A percentile compares a stretch with the other conserved stretches of the same genome.
Evolutionary conservation across 352 stramenopile genomes (phyloP).

Genomic region (Globisporangium sylvaticum): DNA sequence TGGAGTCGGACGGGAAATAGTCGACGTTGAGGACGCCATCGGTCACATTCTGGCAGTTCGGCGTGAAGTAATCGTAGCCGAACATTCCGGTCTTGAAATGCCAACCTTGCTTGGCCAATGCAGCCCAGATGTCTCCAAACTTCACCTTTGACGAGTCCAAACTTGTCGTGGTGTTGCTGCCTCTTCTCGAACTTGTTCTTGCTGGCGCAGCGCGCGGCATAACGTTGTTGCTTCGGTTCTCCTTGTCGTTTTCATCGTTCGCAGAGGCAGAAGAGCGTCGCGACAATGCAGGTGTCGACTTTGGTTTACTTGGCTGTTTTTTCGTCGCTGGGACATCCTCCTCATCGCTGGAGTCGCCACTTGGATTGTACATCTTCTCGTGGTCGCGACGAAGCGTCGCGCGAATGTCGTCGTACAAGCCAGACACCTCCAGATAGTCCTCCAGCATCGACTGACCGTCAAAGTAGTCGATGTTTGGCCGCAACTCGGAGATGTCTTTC

Average conservation of each 20-base stretch:
- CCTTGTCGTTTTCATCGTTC: constrained; percentile 20
- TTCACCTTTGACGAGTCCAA: constrained; percentile 32
- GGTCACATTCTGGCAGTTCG: constrained; percentile 29
- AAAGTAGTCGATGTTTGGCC: constrained; percentile 46
- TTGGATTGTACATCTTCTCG: constrained; percentile 11
- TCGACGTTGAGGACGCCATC: constrained; percentile 36
- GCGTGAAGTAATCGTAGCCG: constrained; percentile 58
- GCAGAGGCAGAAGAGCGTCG: neutral
- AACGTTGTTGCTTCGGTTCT: constrained; percentile 14
- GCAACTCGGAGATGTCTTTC: constrained; percentile 18
- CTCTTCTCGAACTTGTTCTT: neutral
- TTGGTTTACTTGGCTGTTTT: neutral
- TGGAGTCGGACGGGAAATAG: constrained; percentile 43
- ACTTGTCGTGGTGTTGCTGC: neutral
- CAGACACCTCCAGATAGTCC: constrained; percentile 30
- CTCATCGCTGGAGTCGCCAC: neutral
- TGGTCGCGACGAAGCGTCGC: constrained; percentile 42
- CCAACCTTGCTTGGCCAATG: constrained; percentile 51
- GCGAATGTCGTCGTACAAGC: constrained; percentile 38
- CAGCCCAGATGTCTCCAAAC: constrained; percentile 55
- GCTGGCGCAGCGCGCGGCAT: neutral
- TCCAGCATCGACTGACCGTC: constrained; percentile 38
- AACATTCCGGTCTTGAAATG: constrained; percentile 34
- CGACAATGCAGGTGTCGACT: neutral
- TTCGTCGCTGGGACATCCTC: neutral